These are phyloP conservation scores for Aspergillus transmontanensis DNA, from an alignment of 2,329 filamentous ascomycete species.

Conservation along the genomic window DNA sequence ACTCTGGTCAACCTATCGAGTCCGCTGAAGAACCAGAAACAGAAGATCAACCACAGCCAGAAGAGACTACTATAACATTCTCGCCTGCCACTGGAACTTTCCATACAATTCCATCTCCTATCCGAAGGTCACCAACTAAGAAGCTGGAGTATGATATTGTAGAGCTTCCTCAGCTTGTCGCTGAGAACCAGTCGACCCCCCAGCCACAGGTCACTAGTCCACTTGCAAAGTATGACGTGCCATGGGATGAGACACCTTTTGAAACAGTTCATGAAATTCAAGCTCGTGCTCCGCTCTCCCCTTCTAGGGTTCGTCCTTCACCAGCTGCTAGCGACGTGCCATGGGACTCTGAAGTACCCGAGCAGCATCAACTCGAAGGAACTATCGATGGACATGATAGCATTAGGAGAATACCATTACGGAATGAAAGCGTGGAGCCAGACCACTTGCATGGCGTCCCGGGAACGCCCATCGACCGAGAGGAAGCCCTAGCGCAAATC, in stretches of 20 bases:
- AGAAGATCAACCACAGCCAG: slow-evolving; percentile 21
- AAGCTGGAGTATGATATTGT: slow-evolving; percentile 24
- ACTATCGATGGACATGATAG: slow-evolving; percentile 23
- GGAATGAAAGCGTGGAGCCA: slow-evolving; percentile 26
- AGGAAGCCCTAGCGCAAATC: slow-evolving; percentile 53
- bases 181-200: slow-evolving; percentile 10
- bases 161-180: slow-evolving; percentile 14
- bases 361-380: slow-evolving; percentile 1
- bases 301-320: slow-evolving; percentile 15
- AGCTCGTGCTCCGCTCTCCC: slow-evolving; percentile 12
- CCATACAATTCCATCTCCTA: slow-evolving; percentile 41
- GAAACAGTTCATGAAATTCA: slow-evolving; percentile 18
- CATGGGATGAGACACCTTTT: slow-evolving; percentile 12
- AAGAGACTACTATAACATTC: slow-evolving; percentile 45
- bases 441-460: slow-evolving; percentile 34
- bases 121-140: slow-evolving; percentile 29
- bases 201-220: slow-evolving; percentile 10
- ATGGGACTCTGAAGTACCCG: slow-evolving; percentile 13
- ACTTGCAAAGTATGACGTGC: slow-evolving; percentile 13
- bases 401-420: slow-evolving; percentile 36
- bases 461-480: slow-evolving; percentile 49
- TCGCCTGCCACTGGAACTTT: slow-evolving; percentile 50
- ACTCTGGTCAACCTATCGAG: neutral
- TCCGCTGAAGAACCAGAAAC: slow-evolving; percentile 3
- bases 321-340: slow-evolving; percentile 14